Evolutionary conservation across 164 flowering plant genomes (phyloP).

Genomic region (grape (Vitis vinifera)): ASM3070453v1 NC_081809.1:9380001-9380500

Average conservation of each 20-base stretch:
- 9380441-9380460: conserved; percentile 17
- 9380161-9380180: neutral
- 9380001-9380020: neutral
- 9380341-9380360: neutral
- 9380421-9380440: conserved; percentile 6
- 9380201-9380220: conserved; percentile 77
- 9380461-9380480: conserved; percentile 48
- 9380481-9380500: conserved; percentile 26
- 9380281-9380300: neutral
- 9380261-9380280: conserved; percentile 31
- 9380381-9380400: neutral
- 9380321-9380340: neutral
- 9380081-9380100: conserved; percentile 67
- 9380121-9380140: conserved; percentile 39
- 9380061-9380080: conserved; percentile 70
- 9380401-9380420: too few species aligned
- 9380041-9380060: conserved; percentile 55
- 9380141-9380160: neutral
- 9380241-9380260: conserved; percentile 63
- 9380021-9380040: conserved; percentile 55
- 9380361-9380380: neutral
- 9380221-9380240: conserved; percentile 73
- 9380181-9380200: conserved; percentile 17
- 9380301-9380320: neutral
- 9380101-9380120: conserved; percentile 75